Evolutionary conservation across 1,139 yeast species (phyloP).

Genomic region (Scheffersomyces quercinus): DNA sequence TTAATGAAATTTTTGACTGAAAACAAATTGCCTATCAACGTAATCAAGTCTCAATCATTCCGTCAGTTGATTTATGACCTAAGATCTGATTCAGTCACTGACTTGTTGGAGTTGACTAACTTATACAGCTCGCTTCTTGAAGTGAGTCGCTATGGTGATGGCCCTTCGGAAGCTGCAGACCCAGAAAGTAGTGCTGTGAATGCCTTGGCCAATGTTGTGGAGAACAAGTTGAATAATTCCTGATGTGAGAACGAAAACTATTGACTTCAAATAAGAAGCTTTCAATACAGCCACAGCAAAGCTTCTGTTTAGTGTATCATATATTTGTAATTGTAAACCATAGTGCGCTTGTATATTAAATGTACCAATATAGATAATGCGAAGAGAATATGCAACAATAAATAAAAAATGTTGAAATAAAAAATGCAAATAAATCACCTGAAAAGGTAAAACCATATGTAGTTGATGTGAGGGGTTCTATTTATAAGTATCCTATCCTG

Average conservation of each 20-base stretch:
- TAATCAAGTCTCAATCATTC: conserved; percentile 52
- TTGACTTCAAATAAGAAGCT: conserved; percentile 13
- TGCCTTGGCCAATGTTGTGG: conserved; percentile 17
- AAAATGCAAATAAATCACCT: too few species aligned
- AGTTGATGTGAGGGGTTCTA: neutral
- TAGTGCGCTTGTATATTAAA: too few species aligned
- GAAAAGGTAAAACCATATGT: too few species aligned
- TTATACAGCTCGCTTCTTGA: conserved; percentile 49
- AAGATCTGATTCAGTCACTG: conserved; percentile 48
- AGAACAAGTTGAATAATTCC: conserved; percentile 7
- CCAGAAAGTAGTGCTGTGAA: conserved; percentile 14
- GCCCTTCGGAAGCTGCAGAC: conserved; percentile 5
- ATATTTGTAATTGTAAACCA: too few species aligned
- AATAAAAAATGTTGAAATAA: too few species aligned
- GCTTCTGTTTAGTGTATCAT: neutral
- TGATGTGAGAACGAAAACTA: conserved; percentile 5
- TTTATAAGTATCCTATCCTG: neutral
- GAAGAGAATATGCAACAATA: too few species aligned
- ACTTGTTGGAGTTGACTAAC: conserved; percentile 47
- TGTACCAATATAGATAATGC: too few species aligned
- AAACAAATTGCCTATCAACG: conserved; percentile 49
- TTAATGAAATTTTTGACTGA: conserved; percentile 52
- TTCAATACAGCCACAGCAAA: neutral
- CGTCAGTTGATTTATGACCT: conserved; percentile 53
- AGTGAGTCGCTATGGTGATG: conserved; percentile 29